These are phyloP conservation scores for Fonsecaea multimorphosa DNA, from an alignment of 2,329 filamentous ascomycete species.

Conservation along the genomic window DNA sequence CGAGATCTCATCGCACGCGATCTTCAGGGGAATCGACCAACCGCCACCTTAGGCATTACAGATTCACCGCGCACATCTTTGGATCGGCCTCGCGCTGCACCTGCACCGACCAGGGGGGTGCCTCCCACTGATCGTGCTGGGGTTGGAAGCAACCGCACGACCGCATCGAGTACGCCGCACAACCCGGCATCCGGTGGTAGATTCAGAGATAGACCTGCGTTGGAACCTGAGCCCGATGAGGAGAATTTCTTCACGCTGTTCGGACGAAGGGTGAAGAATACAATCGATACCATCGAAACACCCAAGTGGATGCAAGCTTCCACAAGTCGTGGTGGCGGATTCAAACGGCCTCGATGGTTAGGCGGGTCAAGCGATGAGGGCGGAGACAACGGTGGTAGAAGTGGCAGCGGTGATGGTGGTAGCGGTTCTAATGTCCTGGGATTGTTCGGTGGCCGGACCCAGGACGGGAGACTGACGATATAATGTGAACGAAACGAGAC, in stretches of 20 bases:
- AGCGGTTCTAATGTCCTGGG: constrained; percentile 27
- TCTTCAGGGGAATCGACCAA: constrained; percentile 63
- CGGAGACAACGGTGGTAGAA: not conserved
- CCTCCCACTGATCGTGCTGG: constrained; percentile 39
- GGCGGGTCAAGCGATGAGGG: constrained; percentile 50
- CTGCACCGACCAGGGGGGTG: constrained; percentile 46
- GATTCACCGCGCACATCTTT: constrained; percentile 41
- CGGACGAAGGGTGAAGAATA: constrained; percentile 86
- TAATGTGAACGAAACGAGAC: constrained; percentile 3
- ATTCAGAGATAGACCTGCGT: constrained; percentile 43
- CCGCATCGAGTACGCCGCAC: constrained; percentile 5
- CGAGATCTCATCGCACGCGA: constrained; percentile 89
- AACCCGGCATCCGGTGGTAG: constrained; percentile 29
- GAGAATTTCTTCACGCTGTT: constrained; percentile 85
- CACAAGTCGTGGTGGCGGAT: constrained; percentile 61
- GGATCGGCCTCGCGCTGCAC: constrained; percentile 42
- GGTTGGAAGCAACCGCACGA: constrained; percentile 7
- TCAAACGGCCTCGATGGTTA: constrained; percentile 85
- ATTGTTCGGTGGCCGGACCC: constrained; percentile 25
- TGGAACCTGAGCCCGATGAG: constrained; percentile 69
- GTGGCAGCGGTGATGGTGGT: not conserved
- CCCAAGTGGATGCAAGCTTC: constrained; percentile 73
- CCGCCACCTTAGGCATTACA: constrained; percentile 48
- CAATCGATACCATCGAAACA: constrained; percentile 79
- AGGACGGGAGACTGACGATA: constrained; percentile 31